A percentile compares a stretch with the other conserved stretches of the same genome.
phyloP scores from a whole-genome alignment of 1,284 basidiomycete genomes.

The Microbotryomycetes sp. region DNA sequence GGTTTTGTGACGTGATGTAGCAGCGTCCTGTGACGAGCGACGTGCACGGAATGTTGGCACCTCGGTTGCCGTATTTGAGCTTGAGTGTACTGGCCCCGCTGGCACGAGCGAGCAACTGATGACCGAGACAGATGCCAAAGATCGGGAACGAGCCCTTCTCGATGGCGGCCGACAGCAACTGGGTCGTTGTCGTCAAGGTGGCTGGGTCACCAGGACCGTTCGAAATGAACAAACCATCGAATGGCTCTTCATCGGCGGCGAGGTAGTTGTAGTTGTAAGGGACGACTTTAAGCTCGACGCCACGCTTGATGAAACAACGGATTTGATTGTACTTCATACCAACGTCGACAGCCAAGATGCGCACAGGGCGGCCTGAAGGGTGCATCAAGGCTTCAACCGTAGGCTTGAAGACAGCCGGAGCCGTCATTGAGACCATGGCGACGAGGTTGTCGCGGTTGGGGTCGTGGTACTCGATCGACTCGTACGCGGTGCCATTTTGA shows the following conservation, averaged over 20 bases:
- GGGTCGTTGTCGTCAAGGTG: slow-evolving; percentile 61
- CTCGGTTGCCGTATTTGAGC: slow-evolving; percentile 99
- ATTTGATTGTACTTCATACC: slow-evolving; percentile 99
- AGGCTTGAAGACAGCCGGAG: slow-evolving; percentile 66
- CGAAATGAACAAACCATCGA: slow-evolving; percentile 93
- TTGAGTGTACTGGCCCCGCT: slow-evolving; percentile 90
- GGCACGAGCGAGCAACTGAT: slow-evolving; percentile 92
- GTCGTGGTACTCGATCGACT: slow-evolving; percentile 76
- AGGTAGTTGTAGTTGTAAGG: slow-evolving; percentile 96
- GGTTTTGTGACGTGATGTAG: slow-evolving; percentile 99
- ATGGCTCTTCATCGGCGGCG: slow-evolving; percentile 63
- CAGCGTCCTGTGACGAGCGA: slow-evolving; percentile 89
- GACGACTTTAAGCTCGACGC: slow-evolving; percentile 93
- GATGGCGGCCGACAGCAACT: slow-evolving; percentile 65
- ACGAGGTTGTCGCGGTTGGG: slow-evolving; percentile 89
- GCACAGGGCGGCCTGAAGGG: slow-evolving; percentile 69
- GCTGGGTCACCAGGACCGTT: slow-evolving; percentile 98
- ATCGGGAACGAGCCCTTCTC: slow-evolving; percentile 71
- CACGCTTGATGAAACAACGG: slow-evolving; percentile 87
- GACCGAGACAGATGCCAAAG: slow-evolving; percentile 98
- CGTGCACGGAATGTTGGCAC: slow-evolving; percentile 97
- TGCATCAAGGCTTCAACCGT: slow-evolving; percentile 56
- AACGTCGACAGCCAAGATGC: slow-evolving; percentile 88
- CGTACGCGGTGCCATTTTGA: slow-evolving; percentile 46
- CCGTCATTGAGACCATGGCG: slow-evolving; percentile 69